phyloP scores from a whole-genome alignment of 345 rosid species.

The Arabidopsis suecica region DNA sequence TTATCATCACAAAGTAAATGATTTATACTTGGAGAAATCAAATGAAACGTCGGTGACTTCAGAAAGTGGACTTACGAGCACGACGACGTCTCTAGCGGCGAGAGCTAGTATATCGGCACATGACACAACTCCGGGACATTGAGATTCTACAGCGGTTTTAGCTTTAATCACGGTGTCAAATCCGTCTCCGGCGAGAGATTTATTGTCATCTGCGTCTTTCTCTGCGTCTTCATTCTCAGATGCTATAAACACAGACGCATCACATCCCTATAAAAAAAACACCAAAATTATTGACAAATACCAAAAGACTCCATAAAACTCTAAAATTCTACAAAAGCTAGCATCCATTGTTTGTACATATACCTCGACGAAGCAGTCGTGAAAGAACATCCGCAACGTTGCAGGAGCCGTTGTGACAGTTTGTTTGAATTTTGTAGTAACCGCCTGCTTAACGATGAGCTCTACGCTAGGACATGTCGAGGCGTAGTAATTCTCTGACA shows the following conservation, averaged over 20 bases:
- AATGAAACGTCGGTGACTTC: not conserved
- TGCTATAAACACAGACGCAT: slow-evolving; percentile 68
- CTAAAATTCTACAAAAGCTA: not conserved
- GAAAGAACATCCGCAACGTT: slow-evolving; percentile 89
- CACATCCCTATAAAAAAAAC: slow-evolving; percentile 70
- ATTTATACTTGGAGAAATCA: not conserved
- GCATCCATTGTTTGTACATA: slow-evolving; percentile 30
- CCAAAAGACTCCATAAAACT: not conserved
- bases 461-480: slow-evolving; percentile 70
- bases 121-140: slow-evolving; percentile 75
- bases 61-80: slow-evolving; percentile 52
- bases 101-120: slow-evolving; percentile 86
- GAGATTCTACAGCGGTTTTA: slow-evolving; percentile 69
- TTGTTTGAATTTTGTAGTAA: slow-evolving; percentile 60
- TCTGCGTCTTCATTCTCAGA: slow-evolving; percentile 85
- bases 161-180: slow-evolving; percentile 79
- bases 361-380: slow-evolving; percentile 89
- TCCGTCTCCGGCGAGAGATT: slow-evolving; percentile 92
- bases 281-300: slow-evolving; percentile 3
- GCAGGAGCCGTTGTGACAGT: slow-evolving; percentile 72
- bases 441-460: slow-evolving; percentile 60
- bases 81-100: slow-evolving; percentile 86
- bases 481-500: slow-evolving; percentile 63
- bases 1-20: not conserved
- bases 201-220: slow-evolving; percentile 77